These are phyloP conservation scores for Zygosaccharomyces kombuchaensis DNA, from an alignment of 805 yeast species.

Conservation along the genomic window DNA sequence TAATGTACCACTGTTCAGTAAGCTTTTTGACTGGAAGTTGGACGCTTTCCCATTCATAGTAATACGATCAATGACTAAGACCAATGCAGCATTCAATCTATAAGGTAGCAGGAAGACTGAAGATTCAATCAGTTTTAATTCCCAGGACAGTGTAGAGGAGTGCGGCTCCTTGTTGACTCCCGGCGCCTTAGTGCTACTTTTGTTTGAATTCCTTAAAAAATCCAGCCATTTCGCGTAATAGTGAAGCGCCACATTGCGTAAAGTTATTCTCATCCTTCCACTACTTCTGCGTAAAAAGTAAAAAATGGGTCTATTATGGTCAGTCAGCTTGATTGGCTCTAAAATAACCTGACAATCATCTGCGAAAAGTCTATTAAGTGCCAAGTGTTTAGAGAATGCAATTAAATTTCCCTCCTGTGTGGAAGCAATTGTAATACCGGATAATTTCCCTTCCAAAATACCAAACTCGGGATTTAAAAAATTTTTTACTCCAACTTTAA, in stretches of 20 bases:
- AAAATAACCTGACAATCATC: conserved; percentile 30
- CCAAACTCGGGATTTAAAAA: conserved; percentile 21
- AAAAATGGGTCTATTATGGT: conserved; percentile 39
- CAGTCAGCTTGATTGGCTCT: conserved; percentile 34
- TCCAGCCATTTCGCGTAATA: conserved; percentile 59
- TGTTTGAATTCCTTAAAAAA: conserved; percentile 6
- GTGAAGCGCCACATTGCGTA: conserved; percentile 47
- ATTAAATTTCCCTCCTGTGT: conserved; percentile 16
- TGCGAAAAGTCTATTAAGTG: conserved; percentile 14
- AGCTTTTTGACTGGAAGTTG: conserved; percentile 38
- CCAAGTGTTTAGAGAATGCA: conserved; percentile 11
- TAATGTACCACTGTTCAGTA: conserved; percentile 47
- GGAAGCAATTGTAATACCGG: conserved; percentile 13
- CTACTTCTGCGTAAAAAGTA: conserved; percentile 37
- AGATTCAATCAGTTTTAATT: conserved; percentile 44
- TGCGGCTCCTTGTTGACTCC: not conserved
- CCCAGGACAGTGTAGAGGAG: conserved; percentile 10
- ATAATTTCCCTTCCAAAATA: conserved; percentile 8
- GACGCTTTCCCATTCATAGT: conserved; percentile 41
- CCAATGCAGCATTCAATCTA: conserved; percentile 50
- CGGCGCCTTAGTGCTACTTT: not conserved
- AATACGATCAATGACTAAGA: conserved; percentile 50
- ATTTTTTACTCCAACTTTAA: conserved; percentile 13
- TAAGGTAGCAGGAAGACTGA: conserved; percentile 63
- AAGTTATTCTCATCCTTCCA: conserved; percentile 38